Evolutionary conservation across 2,329 filamentous ascomycete species (phyloP).

Genomic region (Aureobasidium sp.): DNA sequence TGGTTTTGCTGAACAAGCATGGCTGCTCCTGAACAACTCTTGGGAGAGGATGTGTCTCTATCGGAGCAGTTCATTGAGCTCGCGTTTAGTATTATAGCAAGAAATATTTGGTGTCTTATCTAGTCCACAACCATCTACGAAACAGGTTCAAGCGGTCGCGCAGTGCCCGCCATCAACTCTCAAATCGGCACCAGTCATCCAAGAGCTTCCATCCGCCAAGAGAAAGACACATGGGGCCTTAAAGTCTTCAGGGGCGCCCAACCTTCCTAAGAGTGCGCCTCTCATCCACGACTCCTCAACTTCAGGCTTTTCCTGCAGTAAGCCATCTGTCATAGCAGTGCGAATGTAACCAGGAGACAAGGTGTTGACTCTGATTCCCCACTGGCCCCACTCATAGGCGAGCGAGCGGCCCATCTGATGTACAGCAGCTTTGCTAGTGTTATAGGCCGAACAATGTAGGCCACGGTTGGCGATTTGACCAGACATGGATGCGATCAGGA

Average conservation of each 20-base stretch:
- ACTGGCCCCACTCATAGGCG: slow-evolving; percentile 25
- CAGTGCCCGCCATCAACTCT: slow-evolving; percentile 65
- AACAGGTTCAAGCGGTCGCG: slow-evolving; percentile 28
- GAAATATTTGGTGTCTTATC: neutral
- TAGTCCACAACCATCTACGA: neutral
- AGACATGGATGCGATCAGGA: slow-evolving; percentile 55
- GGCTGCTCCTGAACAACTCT: too few species aligned
- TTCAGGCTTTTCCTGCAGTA: slow-evolving; percentile 39
- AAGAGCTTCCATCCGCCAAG: slow-evolving; percentile 59
- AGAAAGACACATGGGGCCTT: slow-evolving; percentile 61
- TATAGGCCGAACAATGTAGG: slow-evolving; percentile 30
- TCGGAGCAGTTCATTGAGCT: neutral
- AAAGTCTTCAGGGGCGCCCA: slow-evolving; percentile 52
- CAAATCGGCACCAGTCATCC: slow-evolving; percentile 64
- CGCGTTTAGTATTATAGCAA: neutral
- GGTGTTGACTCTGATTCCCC: slow-evolving; percentile 29
- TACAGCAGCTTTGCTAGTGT: slow-evolving; percentile 25
- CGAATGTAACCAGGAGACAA: slow-evolving; percentile 27
- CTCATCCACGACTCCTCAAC: slow-evolving; percentile 48
- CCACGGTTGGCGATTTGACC: slow-evolving; percentile 67
- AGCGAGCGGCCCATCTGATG: slow-evolving; percentile 32
- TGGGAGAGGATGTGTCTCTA: too few species aligned
- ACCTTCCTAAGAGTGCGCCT: slow-evolving; percentile 46
- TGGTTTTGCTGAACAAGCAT: too few species aligned
- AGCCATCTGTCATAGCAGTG: slow-evolving; percentile 31